Evolutionary conservation across 768 basidiomycete species (phyloP), one percentile per base, ranked within the genome.

Genomic region (Kwoniella sp.): DNA sequence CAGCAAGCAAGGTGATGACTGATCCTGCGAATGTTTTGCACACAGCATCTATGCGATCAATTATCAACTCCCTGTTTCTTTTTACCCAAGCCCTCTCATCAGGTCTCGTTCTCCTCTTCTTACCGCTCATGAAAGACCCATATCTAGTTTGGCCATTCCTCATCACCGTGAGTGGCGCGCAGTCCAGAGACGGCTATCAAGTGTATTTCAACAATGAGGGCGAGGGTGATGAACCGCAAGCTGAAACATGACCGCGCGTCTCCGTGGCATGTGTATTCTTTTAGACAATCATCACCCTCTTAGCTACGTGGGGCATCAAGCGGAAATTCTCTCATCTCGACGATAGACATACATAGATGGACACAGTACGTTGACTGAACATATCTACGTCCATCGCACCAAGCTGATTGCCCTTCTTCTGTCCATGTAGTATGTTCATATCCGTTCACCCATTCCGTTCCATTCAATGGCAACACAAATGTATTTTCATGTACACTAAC

Each of bases 61-160:
- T 70, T 45, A 71, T 78, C 55, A 76, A 75, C 52, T 68, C 76
- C 48, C 52, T 73, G 25, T 69, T 70, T 54, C 63, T 75, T 28
- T 79, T 75, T 70, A 76, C 66, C n/a, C 67, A 68, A 11, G 77
- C 78, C 22, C 61, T 80, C 61, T 73, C 73, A 12, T 62, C 71
- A 22, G 69, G 69, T 11, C 23, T 76, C 13, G 64, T 74, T 9
- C 62, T 75, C 17, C 41, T 66, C 20, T 67, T 67, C 51, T 26
- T 67, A n/a, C 70, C 70, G 2, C 29, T 67, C 45, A 67, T 71
- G 66, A 29, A 61, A 17, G 79, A 80, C 65, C 79, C 79, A 15
- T 63, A 72, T 55, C 69, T 79, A 15, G 70, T 76, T 45, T 75
- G 71, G 74, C 63, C 72, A 41, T 77, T 68, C 55, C 26, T 28